phyloP scores from a whole-genome alignment of 208 protist species.

The Leishmania guyanensis region DNA sequence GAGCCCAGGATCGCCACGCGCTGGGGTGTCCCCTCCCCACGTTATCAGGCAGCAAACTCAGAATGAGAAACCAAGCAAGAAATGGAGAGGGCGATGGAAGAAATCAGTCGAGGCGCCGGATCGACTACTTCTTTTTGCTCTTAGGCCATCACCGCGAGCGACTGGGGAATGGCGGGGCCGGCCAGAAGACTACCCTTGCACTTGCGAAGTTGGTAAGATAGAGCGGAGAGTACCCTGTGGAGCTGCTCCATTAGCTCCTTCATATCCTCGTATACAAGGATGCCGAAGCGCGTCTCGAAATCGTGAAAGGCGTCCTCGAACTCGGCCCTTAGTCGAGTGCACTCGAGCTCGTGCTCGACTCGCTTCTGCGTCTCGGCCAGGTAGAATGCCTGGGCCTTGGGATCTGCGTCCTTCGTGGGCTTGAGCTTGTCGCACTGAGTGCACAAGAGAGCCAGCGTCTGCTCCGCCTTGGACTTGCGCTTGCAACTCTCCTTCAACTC shows the following conservation, averaged over 20 bases:
- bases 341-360: constrained; percentile 27
- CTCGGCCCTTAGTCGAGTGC: constrained; percentile 25
- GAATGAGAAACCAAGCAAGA: neutral
- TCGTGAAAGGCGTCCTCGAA: constrained; percentile 30
- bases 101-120: neutral
- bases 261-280: constrained; percentile 27
- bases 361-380: constrained; percentile 18
- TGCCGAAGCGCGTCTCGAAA: constrained; percentile 16
- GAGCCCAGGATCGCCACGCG: too few species aligned
- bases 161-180: neutral
- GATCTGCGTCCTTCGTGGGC: constrained; percentile 17
- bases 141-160: neutral
- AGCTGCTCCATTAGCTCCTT: constrained; percentile 9
- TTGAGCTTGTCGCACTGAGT: constrained; percentile 28
- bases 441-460: constrained; percentile 3
- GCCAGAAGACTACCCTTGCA: constrained; percentile 23
- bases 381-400: constrained; percentile 13
- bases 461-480: constrained; percentile 27
- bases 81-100: neutral
- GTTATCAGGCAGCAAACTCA: too few species aligned
- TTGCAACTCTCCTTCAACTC: constrained; percentile 23
- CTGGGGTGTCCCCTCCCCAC: neutral
- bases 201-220: constrained; percentile 45
- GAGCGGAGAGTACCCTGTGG: constrained; percentile 26
- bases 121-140: neutral